phyloP scores from a whole-genome alignment of 805 yeast species.

The Blastobotrys mokoenaii region DNA sequence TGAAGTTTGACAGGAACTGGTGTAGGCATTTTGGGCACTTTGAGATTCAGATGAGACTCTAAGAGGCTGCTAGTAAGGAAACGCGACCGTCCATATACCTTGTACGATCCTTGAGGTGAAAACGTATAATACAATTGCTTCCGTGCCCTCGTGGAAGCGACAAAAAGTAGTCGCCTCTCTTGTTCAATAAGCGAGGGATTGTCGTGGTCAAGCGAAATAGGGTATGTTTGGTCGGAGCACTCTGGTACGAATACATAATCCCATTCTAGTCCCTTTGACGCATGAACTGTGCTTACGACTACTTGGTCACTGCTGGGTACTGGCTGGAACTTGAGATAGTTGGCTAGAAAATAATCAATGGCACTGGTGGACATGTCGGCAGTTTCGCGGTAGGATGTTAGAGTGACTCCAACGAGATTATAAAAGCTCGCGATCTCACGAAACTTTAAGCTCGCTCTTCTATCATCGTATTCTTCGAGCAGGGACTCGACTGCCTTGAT shows the following conservation, averaged over 20 bases:
- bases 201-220: slow-evolving; percentile 5
- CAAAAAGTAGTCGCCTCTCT: slow-evolving; percentile 21
- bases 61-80: too few species aligned
- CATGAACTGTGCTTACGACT: slow-evolving; percentile 75
- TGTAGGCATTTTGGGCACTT: too few species aligned
- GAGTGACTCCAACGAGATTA: slow-evolving; percentile 1
- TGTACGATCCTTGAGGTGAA: background rate
- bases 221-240: slow-evolving; percentile 10
- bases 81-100: too few species aligned
- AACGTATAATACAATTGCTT: slow-evolving; percentile 5
- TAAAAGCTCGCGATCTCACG: slow-evolving; percentile 2
- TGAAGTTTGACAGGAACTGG: too few species aligned
- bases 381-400: background rate
- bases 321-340: slow-evolving; percentile 12
- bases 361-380: background rate
- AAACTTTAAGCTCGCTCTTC: background rate
- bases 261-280: slow-evolving; percentile 94
- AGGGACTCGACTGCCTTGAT: too few species aligned
- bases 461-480: background rate
- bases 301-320: slow-evolving; percentile 23
- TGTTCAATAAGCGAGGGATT: slow-evolving; percentile 7
- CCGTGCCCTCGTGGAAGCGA: slow-evolving; percentile 24
- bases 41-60: too few species aligned
- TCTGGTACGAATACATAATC: slow-evolving; percentile 57
- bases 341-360: slow-evolving; percentile 3